Percentiles rank a stretch among this genome's conserved stretches.
These are phyloP conservation scores for Chiua virens DNA, from an alignment of 768 basidiomycete species.

Conservation along the genomic window DNA sequence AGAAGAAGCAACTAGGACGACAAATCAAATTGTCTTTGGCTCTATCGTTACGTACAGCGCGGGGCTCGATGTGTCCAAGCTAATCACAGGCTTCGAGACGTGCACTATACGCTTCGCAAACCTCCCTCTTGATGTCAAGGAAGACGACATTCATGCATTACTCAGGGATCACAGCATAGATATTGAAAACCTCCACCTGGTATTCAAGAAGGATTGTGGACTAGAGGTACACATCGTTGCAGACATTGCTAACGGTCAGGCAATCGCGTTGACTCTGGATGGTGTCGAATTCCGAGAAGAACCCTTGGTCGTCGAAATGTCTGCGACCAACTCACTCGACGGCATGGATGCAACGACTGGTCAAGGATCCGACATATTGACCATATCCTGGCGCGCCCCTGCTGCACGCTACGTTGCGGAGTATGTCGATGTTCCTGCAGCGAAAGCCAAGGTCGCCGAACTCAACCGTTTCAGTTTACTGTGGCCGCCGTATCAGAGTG, in stretches of 20 bases:
- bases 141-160: slow-evolving; percentile 39
- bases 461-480: too few relatives aligned
- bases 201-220: slow-evolving; percentile 25
- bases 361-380: slow-evolving; percentile 33
- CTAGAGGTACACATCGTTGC: slow-evolving; percentile 41
- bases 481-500: slow-evolving; percentile 37
- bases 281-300: slow-evolving; percentile 46
- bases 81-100: slow-evolving; percentile 49
- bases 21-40: slow-evolving; percentile 41
- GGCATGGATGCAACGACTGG: too few relatives aligned
- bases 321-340: too few relatives aligned
- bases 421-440: too few relatives aligned
- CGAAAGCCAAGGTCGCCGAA: slow-evolving; percentile 1
- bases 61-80: slow-evolving; percentile 40
- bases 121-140: slow-evolving; percentile 39
- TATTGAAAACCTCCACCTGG: too few relatives aligned
- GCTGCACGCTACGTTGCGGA: slow-evolving; percentile 41
- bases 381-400: slow-evolving; percentile 48
- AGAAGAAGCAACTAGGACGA: slow-evolving; percentile 39
- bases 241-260: slow-evolving; percentile 38
- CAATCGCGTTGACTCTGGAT: slow-evolving; percentile 44
- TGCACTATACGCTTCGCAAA: slow-evolving; percentile 44
- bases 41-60: slow-evolving; percentile 46
- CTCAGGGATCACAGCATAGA: slow-evolving; percentile 44
- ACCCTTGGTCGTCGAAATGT: too few relatives aligned